Percentiles rank a stretch among this genome's conserved stretches.
These are phyloP conservation scores for Debaryomycetaceae sp. DNA, from an alignment of 1,139 yeast genomes.

Conservation along the genomic window DNA sequence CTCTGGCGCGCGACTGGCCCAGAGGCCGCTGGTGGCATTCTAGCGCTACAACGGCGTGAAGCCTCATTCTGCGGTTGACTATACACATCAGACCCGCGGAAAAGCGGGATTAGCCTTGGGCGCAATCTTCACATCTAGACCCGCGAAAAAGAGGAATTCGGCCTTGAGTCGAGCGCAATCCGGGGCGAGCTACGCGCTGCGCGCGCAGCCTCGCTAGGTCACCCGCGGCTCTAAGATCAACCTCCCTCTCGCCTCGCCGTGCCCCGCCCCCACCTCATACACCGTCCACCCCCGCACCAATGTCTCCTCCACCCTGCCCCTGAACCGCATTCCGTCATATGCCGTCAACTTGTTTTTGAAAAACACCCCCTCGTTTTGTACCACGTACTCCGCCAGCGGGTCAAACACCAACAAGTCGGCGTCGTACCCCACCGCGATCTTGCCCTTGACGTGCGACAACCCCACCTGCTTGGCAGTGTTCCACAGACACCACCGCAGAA, in stretches of 20 bases:
- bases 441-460: conserved; percentile 66
- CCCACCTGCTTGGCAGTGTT: conserved; percentile 89
- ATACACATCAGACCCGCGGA: too few species aligned
- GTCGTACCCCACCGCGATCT: conserved; percentile 66
- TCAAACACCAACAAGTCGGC: conserved; percentile 87
- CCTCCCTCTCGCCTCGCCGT: conserved; percentile 52
- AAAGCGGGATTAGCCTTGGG: too few species aligned
- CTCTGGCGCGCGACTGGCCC: too few species aligned
- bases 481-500: conserved; percentile 72
- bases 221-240: conserved; percentile 55
- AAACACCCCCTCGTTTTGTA: conserved; percentile 55
- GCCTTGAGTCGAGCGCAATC: too few species aligned
- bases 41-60: too few species aligned
- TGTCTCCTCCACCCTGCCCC: conserved; percentile 76
- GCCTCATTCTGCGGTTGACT: too few species aligned
- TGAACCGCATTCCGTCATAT: conserved; percentile 63
- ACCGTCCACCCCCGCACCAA: conserved; percentile 70
- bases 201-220: too few species aligned
- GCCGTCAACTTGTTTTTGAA: conserved; percentile 89
- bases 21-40: too few species aligned
- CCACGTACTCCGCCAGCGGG: conserved; percentile 49
- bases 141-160: too few species aligned
- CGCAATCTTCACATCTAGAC: too few species aligned
- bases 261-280: conserved; percentile 56
- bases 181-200: too few species aligned